These are phyloP conservation scores for Teunomyces tritomae DNA, from an alignment of 805 yeast genomes.

Conservation along the genomic window DNA sequence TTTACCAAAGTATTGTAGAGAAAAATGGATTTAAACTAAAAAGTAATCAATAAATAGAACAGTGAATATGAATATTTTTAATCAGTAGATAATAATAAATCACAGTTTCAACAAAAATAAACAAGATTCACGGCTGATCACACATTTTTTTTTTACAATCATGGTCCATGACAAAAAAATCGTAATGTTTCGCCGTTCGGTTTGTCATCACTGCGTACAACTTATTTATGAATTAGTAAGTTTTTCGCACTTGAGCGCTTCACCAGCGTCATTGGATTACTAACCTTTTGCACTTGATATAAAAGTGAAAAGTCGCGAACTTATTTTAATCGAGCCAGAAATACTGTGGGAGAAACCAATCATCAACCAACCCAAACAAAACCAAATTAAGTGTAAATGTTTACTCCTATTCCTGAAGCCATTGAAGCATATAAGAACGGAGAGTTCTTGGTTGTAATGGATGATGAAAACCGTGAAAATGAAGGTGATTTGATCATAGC, in stretches of 20 bases:
- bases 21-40: too few relatives aligned
- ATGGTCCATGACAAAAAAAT: too few relatives aligned
- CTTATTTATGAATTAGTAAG: neutral
- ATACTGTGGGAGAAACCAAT: too few relatives aligned
- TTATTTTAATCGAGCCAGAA: neutral
- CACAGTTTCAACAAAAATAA: too few relatives aligned
- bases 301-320: neutral
- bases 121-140: too few relatives aligned
- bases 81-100: too few relatives aligned
- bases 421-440: conserved; percentile 47
- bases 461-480: conserved; percentile 92
- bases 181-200: neutral
- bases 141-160: too few relatives aligned
- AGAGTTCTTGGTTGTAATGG: conserved; percentile 92
- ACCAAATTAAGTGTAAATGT: neutral
- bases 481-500: conserved; percentile 96
- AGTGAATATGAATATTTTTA: too few relatives aligned
- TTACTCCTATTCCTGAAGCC: conserved; percentile 12
- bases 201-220: neutral
- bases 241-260: neutral
- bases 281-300: neutral
- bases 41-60: too few relatives aligned
- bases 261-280: neutral
- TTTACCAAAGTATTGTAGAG: too few relatives aligned
- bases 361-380: too few relatives aligned